These are phyloP conservation scores for Alternaria brassicicola DNA, from an alignment of 2,329 filamentous ascomycete species.

Conservation along the genomic window DNA sequence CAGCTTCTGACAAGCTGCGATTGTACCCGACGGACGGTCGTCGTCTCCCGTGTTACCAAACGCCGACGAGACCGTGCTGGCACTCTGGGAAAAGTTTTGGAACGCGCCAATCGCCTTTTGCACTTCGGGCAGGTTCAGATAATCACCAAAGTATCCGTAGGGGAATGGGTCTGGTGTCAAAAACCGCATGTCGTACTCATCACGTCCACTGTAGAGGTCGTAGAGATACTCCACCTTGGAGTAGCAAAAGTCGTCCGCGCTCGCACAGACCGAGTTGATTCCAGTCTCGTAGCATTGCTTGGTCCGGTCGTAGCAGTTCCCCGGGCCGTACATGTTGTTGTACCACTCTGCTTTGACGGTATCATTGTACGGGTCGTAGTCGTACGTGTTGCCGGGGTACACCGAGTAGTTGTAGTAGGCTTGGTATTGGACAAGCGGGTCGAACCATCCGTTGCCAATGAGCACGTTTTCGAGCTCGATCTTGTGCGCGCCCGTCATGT, in stretches of 20 bases:
- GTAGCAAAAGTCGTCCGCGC: constrained; percentile 63
- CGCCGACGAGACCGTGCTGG: constrained; percentile 52
- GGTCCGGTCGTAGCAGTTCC: constrained; percentile 66
- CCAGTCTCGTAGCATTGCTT: constrained; percentile 61
- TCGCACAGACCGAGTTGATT: constrained; percentile 57
- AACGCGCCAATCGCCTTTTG: constrained; percentile 65
- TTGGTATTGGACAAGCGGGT: constrained; percentile 62
- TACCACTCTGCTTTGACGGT: constrained; percentile 59
- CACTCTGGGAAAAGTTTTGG: constrained; percentile 62
- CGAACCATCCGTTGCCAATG: constrained; percentile 66
- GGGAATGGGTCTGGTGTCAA: constrained; percentile 64
- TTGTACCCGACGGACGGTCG: constrained; percentile 52
- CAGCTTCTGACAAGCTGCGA: constrained; percentile 51
- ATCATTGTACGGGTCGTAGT: constrained; percentile 59
- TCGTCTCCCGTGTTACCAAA: constrained; percentile 60
- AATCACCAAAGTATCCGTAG: constrained; percentile 60
- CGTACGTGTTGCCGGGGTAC: constrained; percentile 63
- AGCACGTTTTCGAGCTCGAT: constrained; percentile 59
- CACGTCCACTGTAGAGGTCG: constrained; percentile 59
- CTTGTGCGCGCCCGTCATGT: constrained; percentile 53
- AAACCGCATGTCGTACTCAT: constrained; percentile 67
- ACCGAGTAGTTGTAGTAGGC: constrained; percentile 65
- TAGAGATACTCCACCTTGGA: constrained; percentile 60
- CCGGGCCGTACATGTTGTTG: constrained; percentile 65
- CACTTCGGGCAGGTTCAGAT: constrained; percentile 62